Base-by-base conservation (phyloP, 352 stramenopile genomes). In the Pilasporangium apinafurcum region DNA sequence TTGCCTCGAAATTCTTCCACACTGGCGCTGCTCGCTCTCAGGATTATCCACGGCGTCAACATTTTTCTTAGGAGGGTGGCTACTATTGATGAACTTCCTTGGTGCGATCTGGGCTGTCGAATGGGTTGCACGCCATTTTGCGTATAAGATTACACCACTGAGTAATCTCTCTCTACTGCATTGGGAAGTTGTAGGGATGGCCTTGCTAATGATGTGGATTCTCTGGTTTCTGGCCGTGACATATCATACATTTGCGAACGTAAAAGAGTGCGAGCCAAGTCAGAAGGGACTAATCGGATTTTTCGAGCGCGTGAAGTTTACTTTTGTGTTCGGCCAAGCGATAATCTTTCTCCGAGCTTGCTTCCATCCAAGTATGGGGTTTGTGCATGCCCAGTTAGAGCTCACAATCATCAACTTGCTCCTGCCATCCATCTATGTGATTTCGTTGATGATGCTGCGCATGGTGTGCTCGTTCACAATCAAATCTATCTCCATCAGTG, bases 321-420 rank as follows among this genome's bases (percentile, higher is more conserved):
- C 82, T 1, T 93, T 93, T 25, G 71, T 77, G 16, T 49, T 87
- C 28, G 79, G 79, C 24, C 79, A 93, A 40, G 72, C 57, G 8
- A 83, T 93, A 52, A 68, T 93, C 18, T 93, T 93, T 37, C 52
- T 80, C 22, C 69, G 81, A 24, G 81, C 81, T 3, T 90, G 76
- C 30, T 32, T 93, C 21, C 81, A 91, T 53, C 81, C 81, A 9
- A 62, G 68, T 32, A 93, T 93, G 81, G 81, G 81, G 1, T 93
- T 93, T 34, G 81, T 93, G 20, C 81, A 93, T 37, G 81, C 81
- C 14, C 81, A 93, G 45, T 66, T 93, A 12, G 81, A 93, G 56
- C 73, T 93, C 25, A 93, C 81, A 7, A 93, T 93, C 44, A 91
- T 93, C 63, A 93, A 93, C 51, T 49, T 93, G 38, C 56, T 93